phyloP scores from a whole-genome alignment of 805 yeast genomes.

The Kodamaea sagamina region DNA sequence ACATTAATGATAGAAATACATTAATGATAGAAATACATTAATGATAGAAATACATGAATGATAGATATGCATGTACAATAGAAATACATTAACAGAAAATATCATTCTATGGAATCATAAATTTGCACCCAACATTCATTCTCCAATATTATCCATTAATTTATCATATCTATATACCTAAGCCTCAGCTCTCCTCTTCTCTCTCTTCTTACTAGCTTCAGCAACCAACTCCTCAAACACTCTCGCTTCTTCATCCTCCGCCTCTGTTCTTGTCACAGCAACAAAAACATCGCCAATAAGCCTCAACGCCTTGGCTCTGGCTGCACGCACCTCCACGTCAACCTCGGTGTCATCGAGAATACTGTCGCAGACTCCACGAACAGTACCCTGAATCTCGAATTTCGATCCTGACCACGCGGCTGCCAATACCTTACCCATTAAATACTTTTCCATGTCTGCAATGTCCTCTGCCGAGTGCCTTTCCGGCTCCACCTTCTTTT shows the following conservation, averaged over 20 bases:
- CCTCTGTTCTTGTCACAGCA: slow-evolving; percentile 59
- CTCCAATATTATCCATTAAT: too few species aligned
- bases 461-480: slow-evolving; percentile 57
- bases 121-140: too few species aligned
- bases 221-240: slow-evolving; percentile 72
- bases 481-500: slow-evolving; percentile 27
- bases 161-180: background rate
- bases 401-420: slow-evolving; percentile 87
- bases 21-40: too few species aligned
- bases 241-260: slow-evolving; percentile 74
- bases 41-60: too few species aligned
- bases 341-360: slow-evolving; percentile 60
- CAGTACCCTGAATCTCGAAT: slow-evolving; percentile 73
- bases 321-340: slow-evolving; percentile 46
- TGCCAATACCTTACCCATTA: slow-evolving; percentile 77
- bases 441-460: slow-evolving; percentile 69
- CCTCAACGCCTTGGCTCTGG: slow-evolving; percentile 64
- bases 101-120: too few species aligned
- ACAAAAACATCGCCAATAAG: slow-evolving; percentile 65
- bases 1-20: too few species aligned
- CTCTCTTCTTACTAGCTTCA: slow-evolving; percentile 46
- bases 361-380: slow-evolving; percentile 68
- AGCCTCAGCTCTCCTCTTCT: slow-evolving; percentile 28
- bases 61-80: too few species aligned
- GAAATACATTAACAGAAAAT: too few species aligned